Percentiles rank a stretch among this genome's conserved stretches.
These are phyloP conservation scores for Ogataea allantospora DNA, from an alignment of 805 yeast species.

Conservation along the genomic window DNA sequence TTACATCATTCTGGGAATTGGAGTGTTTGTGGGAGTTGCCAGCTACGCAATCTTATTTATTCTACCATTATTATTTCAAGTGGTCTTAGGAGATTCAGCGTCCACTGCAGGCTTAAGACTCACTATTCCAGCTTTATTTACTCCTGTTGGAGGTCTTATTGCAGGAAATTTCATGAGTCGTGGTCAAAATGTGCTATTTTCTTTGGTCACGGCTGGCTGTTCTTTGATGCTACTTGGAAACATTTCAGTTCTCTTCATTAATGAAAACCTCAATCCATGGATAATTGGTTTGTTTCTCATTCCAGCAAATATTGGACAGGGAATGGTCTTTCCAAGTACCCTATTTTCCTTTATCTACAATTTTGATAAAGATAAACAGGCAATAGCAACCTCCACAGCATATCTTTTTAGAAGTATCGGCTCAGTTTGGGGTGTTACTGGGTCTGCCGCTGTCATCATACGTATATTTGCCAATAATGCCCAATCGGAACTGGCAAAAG, in stretches of 20 bases:
- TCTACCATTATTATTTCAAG: slow-evolving; percentile 42
- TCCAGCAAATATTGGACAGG: slow-evolving; percentile 41
- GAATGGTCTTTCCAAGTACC: slow-evolving; percentile 38
- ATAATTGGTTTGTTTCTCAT: slow-evolving; percentile 29
- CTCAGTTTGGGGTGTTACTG: slow-evolving; percentile 41
- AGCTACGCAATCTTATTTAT: slow-evolving; percentile 41
- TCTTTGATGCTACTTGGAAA: slow-evolving; percentile 38
- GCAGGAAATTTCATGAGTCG: slow-evolving; percentile 40
- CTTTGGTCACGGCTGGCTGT: slow-evolving; percentile 35
- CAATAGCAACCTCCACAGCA: slow-evolving; percentile 40
- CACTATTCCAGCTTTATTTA: slow-evolving; percentile 40
- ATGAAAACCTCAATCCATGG: slow-evolving; percentile 27
- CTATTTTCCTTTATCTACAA: slow-evolving; percentile 38
- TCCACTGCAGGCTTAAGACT: slow-evolving; percentile 42
- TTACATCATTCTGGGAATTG: slow-evolving; percentile 29
- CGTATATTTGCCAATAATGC: slow-evolving; percentile 6
- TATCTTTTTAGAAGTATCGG: slow-evolving; percentile 40
- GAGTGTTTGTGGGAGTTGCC: slow-evolving; percentile 39
- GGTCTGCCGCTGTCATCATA: slow-evolving; percentile 18
- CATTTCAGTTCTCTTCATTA: slow-evolving; percentile 28
- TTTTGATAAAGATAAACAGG: slow-evolving; percentile 34
- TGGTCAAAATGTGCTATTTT: slow-evolving; percentile 25
- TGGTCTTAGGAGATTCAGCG: slow-evolving; percentile 40
- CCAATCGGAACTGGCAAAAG: neutral
- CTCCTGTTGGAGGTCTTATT: slow-evolving; percentile 42